These are phyloP conservation scores for Fusarium pseudograminearum DNA, from an alignment of 2,329 filamentous ascomycete genomes.

Conservation along the genomic window DNA sequence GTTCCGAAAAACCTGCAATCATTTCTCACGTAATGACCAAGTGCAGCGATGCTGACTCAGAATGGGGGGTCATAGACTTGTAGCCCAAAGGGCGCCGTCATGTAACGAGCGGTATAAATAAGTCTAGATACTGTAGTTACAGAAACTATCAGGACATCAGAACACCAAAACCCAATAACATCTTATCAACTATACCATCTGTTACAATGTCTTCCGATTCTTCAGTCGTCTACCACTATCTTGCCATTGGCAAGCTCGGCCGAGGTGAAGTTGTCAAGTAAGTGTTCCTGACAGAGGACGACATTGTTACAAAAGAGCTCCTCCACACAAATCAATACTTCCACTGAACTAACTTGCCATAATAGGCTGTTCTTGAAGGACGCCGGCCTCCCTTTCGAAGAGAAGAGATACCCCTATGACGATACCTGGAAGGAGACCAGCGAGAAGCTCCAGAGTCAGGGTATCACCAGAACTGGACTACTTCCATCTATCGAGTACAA, in stretches of 20 bases:
- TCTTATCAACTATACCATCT: accelerated
- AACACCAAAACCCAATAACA: neutral
- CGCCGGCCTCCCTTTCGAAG: slow-evolving; percentile 30
- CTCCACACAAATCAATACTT: accelerated
- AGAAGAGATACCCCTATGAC: slow-evolving; percentile 34
- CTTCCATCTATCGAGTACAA: slow-evolving; percentile 54
- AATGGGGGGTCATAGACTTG: neutral
- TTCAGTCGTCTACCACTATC: slow-evolving; percentile 43
- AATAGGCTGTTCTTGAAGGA: slow-evolving; percentile 37
- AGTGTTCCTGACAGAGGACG: neutral
- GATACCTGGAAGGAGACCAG: slow-evolving; percentile 36
- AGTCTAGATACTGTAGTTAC: no score
- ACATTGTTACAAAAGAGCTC: no score
- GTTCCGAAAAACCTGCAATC: neutral
- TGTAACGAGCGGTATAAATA: neutral
- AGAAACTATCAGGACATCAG: no score
- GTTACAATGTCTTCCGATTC: slow-evolving; percentile 6
- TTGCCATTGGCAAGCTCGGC: slow-evolving; percentile 45
- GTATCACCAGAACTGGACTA: slow-evolving; percentile 48
- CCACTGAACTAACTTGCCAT: accelerated
- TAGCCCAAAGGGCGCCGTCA: slow-evolving; percentile 11
- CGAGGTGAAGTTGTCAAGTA: slow-evolving; percentile 48
- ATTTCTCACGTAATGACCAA: neutral
- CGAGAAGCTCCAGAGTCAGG: slow-evolving; percentile 46
- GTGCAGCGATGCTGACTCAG: neutral